phyloP scores from a whole-genome alignment of 108 stramenopile genomes.

The Aurantiochytrium sp. region DNA sequence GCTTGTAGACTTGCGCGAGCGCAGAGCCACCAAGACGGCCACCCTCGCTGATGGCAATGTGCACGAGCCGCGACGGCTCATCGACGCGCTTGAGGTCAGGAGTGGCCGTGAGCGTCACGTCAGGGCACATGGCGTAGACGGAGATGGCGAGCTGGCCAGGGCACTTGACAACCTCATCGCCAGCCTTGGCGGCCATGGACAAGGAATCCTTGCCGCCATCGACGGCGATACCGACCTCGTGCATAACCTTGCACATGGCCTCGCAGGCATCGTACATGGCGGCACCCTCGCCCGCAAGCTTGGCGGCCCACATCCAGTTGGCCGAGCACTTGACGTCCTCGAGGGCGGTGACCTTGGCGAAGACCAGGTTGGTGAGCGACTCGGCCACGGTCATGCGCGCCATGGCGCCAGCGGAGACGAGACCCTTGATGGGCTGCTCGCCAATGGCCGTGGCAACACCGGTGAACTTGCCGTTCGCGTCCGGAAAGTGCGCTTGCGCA shows the following conservation, averaged over 20 bases:
- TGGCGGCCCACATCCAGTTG: slow-evolving; percentile 99
- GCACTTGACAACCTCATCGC: slow-evolving; percentile 82
- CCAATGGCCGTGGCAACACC: slow-evolving; percentile 93
- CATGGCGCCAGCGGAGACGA: slow-evolving; percentile 83
- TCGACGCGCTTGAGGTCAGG: slow-evolving; percentile 80
- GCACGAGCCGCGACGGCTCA: slow-evolving; percentile 61
- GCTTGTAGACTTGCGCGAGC: slow-evolving; percentile 82
- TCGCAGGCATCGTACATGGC: slow-evolving; percentile 96
- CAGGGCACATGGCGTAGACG: slow-evolving; percentile 85
- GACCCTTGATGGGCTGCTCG: slow-evolving; percentile 94
- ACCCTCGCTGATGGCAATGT: slow-evolving; percentile 68
- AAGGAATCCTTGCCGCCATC: slow-evolving; percentile 99
- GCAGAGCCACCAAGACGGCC: slow-evolving; percentile 82
- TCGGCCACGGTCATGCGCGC: slow-evolving; percentile 94
- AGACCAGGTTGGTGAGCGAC: slow-evolving; percentile 95
- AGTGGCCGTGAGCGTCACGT: slow-evolving; percentile 85
- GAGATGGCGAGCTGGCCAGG: slow-evolving; percentile 93
- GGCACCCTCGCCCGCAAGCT: slow-evolving; percentile 91
- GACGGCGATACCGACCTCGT: slow-evolving; percentile 80
- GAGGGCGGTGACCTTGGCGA: slow-evolving; percentile 82
- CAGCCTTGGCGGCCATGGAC: slow-evolving; percentile 93
- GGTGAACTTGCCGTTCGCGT: slow-evolving; percentile 38
- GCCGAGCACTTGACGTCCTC: slow-evolving; percentile 89
- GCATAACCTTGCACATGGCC: slow-evolving; percentile 76
- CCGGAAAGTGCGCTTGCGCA: slow-evolving; percentile 84